phyloP scores from a whole-genome alignment of 2,329 filamentous ascomycete genomes.

The Sphaerulina vaccinii region DNA sequence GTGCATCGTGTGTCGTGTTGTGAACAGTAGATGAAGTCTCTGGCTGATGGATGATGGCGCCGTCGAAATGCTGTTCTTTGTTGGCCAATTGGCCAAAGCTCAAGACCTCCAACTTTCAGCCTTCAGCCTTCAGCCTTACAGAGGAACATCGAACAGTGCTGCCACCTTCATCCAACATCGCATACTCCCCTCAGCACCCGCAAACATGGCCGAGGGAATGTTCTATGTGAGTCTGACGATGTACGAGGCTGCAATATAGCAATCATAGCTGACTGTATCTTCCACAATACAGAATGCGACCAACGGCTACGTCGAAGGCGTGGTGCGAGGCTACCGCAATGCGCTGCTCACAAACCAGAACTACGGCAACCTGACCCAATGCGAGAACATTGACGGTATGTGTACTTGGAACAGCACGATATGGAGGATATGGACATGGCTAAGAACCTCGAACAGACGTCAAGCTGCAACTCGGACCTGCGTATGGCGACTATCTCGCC shows the following conservation, averaged over 20 bases:
- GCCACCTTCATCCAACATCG: neutral
- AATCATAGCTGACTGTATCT: conserved; percentile 24
- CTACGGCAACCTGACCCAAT: conserved; percentile 95
- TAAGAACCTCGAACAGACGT: conserved; percentile 64
- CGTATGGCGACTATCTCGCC: conserved; percentile 95
- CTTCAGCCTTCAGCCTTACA: neutral
- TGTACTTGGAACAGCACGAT: neutral
- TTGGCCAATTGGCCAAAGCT: neutral
- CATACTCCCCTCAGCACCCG: conserved; percentile 15
- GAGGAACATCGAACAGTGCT: neutral
- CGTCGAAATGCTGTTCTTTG: neutral
- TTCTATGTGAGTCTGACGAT: conserved; percentile 34
- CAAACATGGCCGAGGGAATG: conserved; percentile 47
- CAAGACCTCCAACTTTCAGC: neutral
- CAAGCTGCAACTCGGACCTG: conserved; percentile 93
- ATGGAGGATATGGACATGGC: conserved; percentile 9
- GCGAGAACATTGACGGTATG: conserved; percentile 92
- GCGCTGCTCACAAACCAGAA: conserved; percentile 83
- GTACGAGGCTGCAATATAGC: conserved; percentile 34
- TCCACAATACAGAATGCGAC: conserved; percentile 48
- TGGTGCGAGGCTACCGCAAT: conserved; percentile 96
- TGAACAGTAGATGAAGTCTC: neutral
- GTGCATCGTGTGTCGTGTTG: neutral
- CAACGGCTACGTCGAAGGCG: conserved; percentile 88
- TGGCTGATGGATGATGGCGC: neutral